These are phyloP conservation scores for Tinospora cordifolia DNA, from an alignment of 164 flowering plant species.

Conservation along the genomic window DNA sequence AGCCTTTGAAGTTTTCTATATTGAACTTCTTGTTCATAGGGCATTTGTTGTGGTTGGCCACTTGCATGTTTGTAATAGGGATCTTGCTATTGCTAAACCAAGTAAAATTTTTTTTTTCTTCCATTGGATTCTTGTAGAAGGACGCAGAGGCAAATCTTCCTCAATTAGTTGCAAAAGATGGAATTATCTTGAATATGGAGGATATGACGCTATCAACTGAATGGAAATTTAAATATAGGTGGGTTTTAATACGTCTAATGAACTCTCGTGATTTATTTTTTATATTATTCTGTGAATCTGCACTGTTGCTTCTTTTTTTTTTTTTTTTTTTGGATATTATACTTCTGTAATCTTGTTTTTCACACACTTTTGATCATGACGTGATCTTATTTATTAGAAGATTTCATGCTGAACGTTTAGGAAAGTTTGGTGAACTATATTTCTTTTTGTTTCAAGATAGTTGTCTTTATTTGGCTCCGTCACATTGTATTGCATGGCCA, in stretches of 20 bases:
- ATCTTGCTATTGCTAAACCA: conserved; percentile 3
- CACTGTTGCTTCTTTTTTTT: neutral
- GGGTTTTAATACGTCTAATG: neutral
- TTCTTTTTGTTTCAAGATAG: no score
- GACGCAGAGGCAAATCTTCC: conserved; percentile 35
- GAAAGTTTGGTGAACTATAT: neutral
- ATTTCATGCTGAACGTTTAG: neutral
- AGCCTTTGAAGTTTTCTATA: neutral
- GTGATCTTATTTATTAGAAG: neutral
- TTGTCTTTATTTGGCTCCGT: no score
- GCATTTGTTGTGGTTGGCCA: neutral
- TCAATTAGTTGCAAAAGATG: conserved; percentile 23
- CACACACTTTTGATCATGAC: neutral
- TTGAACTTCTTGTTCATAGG: neutral
- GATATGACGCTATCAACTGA: conserved; percentile 18
- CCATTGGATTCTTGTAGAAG: conserved; percentile 18
- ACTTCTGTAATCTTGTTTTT: neutral
- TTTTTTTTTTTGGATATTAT: neutral
- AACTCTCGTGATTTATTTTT: neutral
- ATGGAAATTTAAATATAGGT: conserved; percentile 33
- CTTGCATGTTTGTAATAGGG: neutral
- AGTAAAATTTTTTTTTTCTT: neutral
- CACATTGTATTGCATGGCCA: no score
- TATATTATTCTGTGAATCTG: neutral
- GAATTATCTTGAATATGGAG: conserved; percentile 23